These are phyloP conservation scores for Aurinia saxatilis DNA, from an alignment of 345 rosid genomes.

Conservation along the genomic window DNA sequence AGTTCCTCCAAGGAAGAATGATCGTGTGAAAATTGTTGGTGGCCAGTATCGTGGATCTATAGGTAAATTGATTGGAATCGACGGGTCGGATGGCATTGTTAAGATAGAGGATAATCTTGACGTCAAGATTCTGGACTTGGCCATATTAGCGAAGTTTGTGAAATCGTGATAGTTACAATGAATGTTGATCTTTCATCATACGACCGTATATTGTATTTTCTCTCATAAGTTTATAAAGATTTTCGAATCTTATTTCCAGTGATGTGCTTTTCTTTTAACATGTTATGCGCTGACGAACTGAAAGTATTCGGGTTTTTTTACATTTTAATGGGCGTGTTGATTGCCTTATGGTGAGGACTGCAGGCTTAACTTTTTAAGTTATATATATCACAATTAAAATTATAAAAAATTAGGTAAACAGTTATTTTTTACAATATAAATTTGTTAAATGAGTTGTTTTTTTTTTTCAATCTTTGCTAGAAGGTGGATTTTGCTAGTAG, in stretches of 20 bases:
- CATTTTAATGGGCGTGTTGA: not conserved
- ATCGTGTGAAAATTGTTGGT: constrained; percentile 81
- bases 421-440: no score
- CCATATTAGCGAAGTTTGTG: constrained; percentile 57
- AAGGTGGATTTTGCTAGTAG: no score
- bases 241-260: not conserved
- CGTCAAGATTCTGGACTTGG: constrained; percentile 81
- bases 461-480: no score
- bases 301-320: not conserved
- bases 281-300: no score
- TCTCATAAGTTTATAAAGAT: constrained; percentile 6
- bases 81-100: constrained; percentile 82
- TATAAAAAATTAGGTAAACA: no score
- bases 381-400: no score
- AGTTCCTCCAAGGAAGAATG: constrained; percentile 68
- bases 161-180: constrained; percentile 6
- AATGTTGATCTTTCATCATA: not conserved
- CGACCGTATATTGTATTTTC: constrained; percentile 7
- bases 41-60: constrained; percentile 75
- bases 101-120: constrained; percentile 81
- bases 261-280: not conserved
- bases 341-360: not conserved
- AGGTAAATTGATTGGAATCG: constrained; percentile 89
- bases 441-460: no score
- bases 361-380: no score